Base-by-base conservation (phyloP, 2,329 filamentous ascomycete species). In the Colletotrichum sp. region DNA sequence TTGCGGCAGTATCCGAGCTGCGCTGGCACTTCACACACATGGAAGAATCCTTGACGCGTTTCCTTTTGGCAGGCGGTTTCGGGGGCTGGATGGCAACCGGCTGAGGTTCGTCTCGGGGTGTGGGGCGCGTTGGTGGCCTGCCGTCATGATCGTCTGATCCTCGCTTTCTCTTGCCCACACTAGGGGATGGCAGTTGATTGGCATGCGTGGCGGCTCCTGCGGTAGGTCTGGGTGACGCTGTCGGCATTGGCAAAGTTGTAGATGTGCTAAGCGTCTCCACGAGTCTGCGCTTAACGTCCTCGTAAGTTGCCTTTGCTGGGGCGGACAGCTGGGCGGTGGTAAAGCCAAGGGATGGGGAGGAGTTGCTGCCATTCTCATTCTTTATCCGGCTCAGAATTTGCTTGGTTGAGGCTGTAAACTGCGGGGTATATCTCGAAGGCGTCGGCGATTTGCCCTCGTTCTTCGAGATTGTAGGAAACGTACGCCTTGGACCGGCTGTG, bases 341-440 rank as follows among this genome's bases (percentile, higher is more conserved):
- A 34, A 72, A 30, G 26, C 16, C 13, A 1, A n/a, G 34, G 24
- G 60, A 70, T 26, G 64, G 55, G 16, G 34, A 63, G 15, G 52
- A 2, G 39, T 55, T 26, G 83, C 18, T 60, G 16, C 28, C 39
- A 12, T 49, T 49, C 39, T 49, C 67, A 9, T 30, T 66, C 7
- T 80, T 80, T 7, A 84, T 78, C 24, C 82, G 81, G 24, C 77
- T 76, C 36, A 85, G 66, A 44, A 85, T 83, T 69, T 79, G 71
- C 9, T 78, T 75, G 8, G 74, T 79, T 49, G 81, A 76, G 9
- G 78, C 75, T 34, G 82, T 78, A 77, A 85, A 85, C 39, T 85
- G 84, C 8, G 79, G 79, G 7, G 77, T 75, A 71, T 85, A 85
- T 24, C 81, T 28, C 16, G 69, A 15, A 13, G 63, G 26, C n/a